These are phyloP conservation scores for Pleurotus cornucopiae DNA, from an alignment of 768 basidiomycete species.

Conservation along the genomic window DNA sequence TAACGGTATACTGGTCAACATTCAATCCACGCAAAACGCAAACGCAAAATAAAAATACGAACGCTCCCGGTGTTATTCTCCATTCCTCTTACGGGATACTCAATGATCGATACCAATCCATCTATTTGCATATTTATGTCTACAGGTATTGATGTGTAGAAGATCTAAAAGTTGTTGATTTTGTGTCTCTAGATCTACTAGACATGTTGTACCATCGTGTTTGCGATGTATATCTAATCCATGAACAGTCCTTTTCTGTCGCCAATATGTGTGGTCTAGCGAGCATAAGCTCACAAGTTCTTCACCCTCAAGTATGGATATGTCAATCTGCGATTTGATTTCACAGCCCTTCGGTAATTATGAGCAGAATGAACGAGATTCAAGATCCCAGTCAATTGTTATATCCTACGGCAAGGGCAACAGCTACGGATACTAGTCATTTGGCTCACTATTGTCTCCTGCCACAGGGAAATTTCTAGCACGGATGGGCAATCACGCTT, in stretches of 20 bases:
- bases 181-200: background rate
- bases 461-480: background rate
- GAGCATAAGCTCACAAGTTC: background rate
- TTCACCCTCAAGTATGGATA: background rate
- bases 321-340: background rate
- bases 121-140: background rate
- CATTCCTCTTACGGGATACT: background rate
- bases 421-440: too few relatives aligned
- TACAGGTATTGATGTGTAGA: slow-evolving; percentile 3
- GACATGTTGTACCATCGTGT: background rate
- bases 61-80: background rate
- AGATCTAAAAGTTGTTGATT: background rate
- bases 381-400: background rate
- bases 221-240: background rate
- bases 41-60: background rate
- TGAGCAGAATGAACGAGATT: background rate
- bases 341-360: background rate
- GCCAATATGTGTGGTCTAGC: background rate
- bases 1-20: background rate
- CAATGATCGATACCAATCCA: background rate
- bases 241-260: background rate
- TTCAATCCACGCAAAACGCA: background rate
- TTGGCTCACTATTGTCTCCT: background rate
- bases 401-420: background rate
- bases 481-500: slow-evolving; percentile 21